Base-by-base conservation (phyloP, 1,284 basidiomycete genomes). In the Ustilago xerochloae region DNA sequence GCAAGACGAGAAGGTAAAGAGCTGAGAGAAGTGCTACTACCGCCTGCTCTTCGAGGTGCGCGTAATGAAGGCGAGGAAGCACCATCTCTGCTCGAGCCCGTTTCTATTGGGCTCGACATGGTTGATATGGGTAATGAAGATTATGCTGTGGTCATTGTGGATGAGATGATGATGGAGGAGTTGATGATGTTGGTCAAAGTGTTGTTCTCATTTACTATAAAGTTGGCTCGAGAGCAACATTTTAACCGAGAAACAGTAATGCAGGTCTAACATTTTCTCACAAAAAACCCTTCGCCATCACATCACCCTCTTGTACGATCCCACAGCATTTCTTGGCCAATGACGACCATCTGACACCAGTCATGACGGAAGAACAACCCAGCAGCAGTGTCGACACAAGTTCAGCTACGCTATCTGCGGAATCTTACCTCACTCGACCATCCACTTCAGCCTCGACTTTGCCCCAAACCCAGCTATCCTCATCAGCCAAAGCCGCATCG, bases 1-100 rank as follows among this genome's bases (percentile, higher is more conserved):
- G 57, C 63, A 30, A 66, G 55, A 15, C 67, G 63, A 5, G 67
- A 63, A 3, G 67, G 67, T n/a, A 75, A 39, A 4, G 72, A 75
- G 72, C 63, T 67, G 57, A 70, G 67, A 29, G 72, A 75, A 32
- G 66, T 66, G 71, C 55, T 62, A 56, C 71, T 74, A 13, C 55
- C 59, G 15, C 53, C 49, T 1, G 53, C 41, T 46, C 48, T 51
- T 1, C 57, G 45, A 18, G 52, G 61, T n/a, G 66, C 66, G 15
- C 57, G 62, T 30, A 52, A n/a, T n/a, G n/a, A n/a, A n/a, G n/a
- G 32, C 3, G 67, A 54, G 7, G 67, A 54, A 4, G 51, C 52
- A 35, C 32, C 39, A 13, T 71, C 68, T 33, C 46, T 62, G 55
- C 59, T 65, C 15, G 63, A 28, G 2, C 38, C 50, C 46, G 59